These are phyloP conservation scores for Salvia sclarea DNA, from an alignment of 305 asterid species.

Conservation along the genomic window DNA sequence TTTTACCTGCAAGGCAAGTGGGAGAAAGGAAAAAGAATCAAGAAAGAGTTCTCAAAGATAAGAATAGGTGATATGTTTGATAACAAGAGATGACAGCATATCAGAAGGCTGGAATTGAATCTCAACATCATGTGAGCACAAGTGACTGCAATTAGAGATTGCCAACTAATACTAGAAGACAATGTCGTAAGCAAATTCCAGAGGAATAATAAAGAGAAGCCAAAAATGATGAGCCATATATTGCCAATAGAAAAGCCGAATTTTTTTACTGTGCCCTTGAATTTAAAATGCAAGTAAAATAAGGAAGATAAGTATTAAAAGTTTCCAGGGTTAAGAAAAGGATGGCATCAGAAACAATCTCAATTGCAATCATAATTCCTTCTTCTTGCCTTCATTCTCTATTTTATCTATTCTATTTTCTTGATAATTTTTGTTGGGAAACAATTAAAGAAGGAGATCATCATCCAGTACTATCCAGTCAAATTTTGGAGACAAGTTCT, in stretches of 20 bases:
- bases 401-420: not conserved
- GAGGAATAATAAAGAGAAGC: constrained; percentile 24
- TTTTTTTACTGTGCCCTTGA: constrained; percentile 9
- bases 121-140: constrained; percentile 22
- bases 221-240: not conserved
- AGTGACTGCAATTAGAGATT: not conserved
- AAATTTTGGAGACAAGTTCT: not conserved
- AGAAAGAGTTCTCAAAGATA: not conserved
- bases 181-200: constrained; percentile 21
- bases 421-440: not conserved
- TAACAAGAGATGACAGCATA: constrained; percentile 21
- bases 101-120: constrained; percentile 13
- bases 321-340: not conserved
- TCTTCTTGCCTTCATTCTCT: not conserved
- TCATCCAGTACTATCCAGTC: not conserved
- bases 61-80: constrained; percentile 9
- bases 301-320: not conserved
- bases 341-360: not conserved
- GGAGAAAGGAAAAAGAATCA: not conserved
- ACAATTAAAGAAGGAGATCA: not conserved
- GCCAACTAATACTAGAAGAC: constrained; percentile 31
- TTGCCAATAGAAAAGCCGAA: constrained; percentile 26
- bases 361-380: not conserved
- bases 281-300: not conserved
- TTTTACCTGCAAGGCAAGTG: constrained; percentile 18